A percentile compares a stretch with the other conserved stretches of the same genome.
Conservation (phyloP, 2,329 filamentous ascomycete genomes). For the Colletotrichum eremochloae region DNA sequence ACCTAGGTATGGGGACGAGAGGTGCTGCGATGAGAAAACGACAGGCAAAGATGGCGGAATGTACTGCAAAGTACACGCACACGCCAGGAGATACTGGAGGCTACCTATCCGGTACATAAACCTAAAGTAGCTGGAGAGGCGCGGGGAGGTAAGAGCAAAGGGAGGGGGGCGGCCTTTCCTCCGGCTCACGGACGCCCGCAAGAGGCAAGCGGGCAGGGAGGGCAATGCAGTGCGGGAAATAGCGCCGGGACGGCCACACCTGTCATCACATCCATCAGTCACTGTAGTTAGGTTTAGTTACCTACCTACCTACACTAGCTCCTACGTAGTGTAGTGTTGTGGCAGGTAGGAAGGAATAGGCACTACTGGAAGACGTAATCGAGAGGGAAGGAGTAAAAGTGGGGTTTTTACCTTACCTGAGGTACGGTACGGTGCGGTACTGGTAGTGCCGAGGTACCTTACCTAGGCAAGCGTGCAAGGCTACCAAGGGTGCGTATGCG, state of each 20-base stretch:
- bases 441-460: too few relatives aligned
- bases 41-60: neutral
- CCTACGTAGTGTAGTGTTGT: too few relatives aligned
- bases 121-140: neutral
- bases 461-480: conserved; percentile 11
- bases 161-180: conserved; percentile 2
- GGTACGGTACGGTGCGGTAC: too few relatives aligned
- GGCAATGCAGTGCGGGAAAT: neutral
- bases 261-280: neutral
- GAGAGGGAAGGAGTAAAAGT: neutral
- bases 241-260: conserved; percentile 21
- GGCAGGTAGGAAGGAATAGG: too few relatives aligned
- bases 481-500: conserved; percentile 33
- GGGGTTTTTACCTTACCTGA: too few relatives aligned
- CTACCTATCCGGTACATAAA: too few relatives aligned
- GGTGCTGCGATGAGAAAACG: neutral
- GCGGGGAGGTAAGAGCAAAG: neutral
- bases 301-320: too few relatives aligned
- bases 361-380: conserved; percentile 3
- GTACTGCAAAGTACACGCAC: neutral
- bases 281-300: neutral
- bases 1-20: too few relatives aligned
- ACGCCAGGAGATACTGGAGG: neutral
- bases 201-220: neutral
- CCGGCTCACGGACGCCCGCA: neutral